These are phyloP conservation scores for Arabidopsis lyrata DNA, from an alignment of 441 rosid genomes.

Conservation along the genomic window DNA sequence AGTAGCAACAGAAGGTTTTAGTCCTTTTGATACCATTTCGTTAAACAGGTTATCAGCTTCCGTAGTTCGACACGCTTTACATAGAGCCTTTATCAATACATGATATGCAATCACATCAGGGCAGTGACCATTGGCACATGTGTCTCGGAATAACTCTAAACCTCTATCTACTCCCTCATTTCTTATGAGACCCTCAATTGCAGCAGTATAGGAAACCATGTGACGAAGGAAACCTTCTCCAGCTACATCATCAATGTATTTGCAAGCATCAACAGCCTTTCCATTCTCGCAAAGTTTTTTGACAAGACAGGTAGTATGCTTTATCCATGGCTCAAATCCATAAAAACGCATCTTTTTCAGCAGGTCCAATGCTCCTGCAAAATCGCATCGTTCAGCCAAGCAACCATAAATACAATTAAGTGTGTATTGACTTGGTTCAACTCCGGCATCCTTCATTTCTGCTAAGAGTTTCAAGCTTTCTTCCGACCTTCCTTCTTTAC, in stretches of 20 bases:
- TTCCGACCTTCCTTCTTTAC: constrained; percentile 73
- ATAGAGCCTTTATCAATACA: constrained; percentile 79
- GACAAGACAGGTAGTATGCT: constrained; percentile 73
- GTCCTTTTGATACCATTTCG: constrained; percentile 72
- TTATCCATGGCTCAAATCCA: constrained; percentile 87
- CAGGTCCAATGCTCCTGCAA: constrained; percentile 63
- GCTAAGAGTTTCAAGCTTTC: constrained; percentile 65
- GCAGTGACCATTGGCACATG: constrained; percentile 61
- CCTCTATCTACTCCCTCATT: constrained; percentile 64
- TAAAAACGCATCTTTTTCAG: constrained; percentile 72
- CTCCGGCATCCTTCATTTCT: constrained; percentile 67
- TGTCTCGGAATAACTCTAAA: constrained; percentile 64
- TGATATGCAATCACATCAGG: constrained; percentile 86
- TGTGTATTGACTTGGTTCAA: constrained; percentile 72
- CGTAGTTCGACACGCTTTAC: constrained; percentile 61
- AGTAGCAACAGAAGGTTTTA: constrained; percentile 74
- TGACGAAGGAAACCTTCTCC: constrained; percentile 82
- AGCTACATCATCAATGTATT: constrained; percentile 66
- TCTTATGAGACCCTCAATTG: constrained; percentile 68
- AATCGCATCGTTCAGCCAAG: constrained; percentile 66
- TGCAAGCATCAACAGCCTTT: constrained; percentile 66
- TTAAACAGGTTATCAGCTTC: constrained; percentile 68
- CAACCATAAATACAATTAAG: constrained; percentile 75
- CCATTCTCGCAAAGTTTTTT: constrained; percentile 63
- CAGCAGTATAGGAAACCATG: constrained; percentile 78